Percentiles rank a stretch among this genome's conserved stretches.
Conservation (phyloP, 2,329 filamentous ascomycete genomes). For the Aureobasidium uvarum region DNA sequence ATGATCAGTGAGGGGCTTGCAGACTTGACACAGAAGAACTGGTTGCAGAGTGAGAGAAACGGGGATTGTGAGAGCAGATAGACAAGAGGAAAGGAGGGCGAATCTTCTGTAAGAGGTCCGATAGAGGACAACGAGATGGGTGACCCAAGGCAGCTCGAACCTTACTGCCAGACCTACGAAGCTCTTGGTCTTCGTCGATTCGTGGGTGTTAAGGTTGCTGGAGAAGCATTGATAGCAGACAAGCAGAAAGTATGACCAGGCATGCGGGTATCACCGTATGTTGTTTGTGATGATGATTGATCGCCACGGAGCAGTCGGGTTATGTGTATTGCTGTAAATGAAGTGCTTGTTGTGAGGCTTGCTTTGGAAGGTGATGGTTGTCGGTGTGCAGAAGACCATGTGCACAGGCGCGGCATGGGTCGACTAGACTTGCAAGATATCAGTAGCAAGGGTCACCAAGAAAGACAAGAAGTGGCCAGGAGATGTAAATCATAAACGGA, state of each 20-base stretch:
- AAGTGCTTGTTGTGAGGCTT: not conserved
- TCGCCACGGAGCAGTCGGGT: no score
- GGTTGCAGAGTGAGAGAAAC: not conserved
- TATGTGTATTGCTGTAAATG: not conserved
- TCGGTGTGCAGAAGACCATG: not conserved
- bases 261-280: no score
- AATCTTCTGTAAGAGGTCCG: not conserved
- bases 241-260: no score
- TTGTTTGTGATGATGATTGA: no score
- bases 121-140: not conserved
- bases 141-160: not conserved
- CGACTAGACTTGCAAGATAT: not conserved
- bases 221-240: no score
- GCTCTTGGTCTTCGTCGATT: no score
- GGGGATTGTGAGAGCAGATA: not conserved
- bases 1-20: not conserved
- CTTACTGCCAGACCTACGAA: no score
- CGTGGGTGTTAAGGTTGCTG: no score
- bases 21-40: not conserved
- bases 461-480: not conserved
- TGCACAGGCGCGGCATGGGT: not conserved
- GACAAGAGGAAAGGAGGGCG: not conserved
- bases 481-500: conserved; percentile 13
- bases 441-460: not conserved
- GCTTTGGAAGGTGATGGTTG: not conserved